Conservation (phyloP, 2,329 filamentous ascomycete species). For the Stagonosporopsis tanaceti region DNA sequence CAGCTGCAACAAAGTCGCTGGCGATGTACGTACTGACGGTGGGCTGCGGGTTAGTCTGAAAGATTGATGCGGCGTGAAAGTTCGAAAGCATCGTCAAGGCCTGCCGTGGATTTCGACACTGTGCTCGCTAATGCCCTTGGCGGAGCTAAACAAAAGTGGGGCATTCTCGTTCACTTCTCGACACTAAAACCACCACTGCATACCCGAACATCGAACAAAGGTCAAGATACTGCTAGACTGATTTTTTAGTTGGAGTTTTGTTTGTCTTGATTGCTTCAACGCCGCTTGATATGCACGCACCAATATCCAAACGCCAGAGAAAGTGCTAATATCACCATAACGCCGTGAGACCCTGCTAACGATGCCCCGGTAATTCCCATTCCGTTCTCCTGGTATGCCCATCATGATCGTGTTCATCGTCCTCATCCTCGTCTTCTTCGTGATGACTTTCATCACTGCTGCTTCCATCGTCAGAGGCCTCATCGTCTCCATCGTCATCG, state of each 20-base stretch:
- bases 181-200: background rate
- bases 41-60: conserved; percentile 40
- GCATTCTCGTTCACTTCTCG: background rate
- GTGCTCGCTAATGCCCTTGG: conserved; percentile 31
- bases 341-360: conserved; percentile 21
- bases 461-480: conserved; percentile 34
- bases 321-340: conserved; percentile 17
- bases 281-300: conserved; percentile 1
- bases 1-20: conserved; percentile 1
- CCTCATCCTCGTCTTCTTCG: conserved; percentile 42
- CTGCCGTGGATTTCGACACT: conserved; percentile 13
- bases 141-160: conserved; percentile 10
- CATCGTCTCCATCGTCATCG: conserved; percentile 36
- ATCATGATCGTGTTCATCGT: conserved; percentile 35
- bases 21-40: conserved; percentile 35
- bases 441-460: conserved; percentile 47
- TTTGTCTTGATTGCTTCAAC: background rate
- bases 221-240: background rate
- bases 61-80: conserved; percentile 31
- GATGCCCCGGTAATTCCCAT: conserved; percentile 49
- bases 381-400: conserved; percentile 31
- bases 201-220: background rate
- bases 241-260: conserved; percentile 3
- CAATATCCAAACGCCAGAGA: background rate
- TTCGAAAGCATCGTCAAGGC: conserved; percentile 20